A percentile compares a stretch with the other conserved stretches of the same genome.
Evolutionary conservation across 2,329 filamentous ascomycete species (phyloP).

Genomic region (Coniella vitis): DNA sequence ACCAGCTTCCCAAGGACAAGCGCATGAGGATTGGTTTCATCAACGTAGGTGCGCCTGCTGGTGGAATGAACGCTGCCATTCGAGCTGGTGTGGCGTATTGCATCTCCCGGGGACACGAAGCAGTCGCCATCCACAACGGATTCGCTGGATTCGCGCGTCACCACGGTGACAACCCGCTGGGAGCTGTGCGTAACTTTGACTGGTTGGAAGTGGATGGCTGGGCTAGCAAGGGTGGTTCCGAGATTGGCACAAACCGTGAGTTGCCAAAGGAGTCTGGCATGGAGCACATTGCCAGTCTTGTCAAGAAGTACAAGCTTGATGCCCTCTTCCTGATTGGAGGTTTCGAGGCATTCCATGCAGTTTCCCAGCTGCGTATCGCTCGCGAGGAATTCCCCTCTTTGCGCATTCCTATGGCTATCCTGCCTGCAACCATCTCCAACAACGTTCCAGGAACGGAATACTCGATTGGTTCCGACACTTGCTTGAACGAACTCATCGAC

Average conservation of each 20-base stretch:
- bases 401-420: conserved; percentile 83
- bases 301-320: conserved; percentile 83
- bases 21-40: conserved; percentile 92
- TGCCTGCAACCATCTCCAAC: conserved; percentile 97
- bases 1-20: conserved; percentile 65
- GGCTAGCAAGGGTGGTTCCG: conserved; percentile 94
- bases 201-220: conserved; percentile 95
- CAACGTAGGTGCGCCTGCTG: conserved; percentile 91
- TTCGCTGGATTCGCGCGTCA: conserved; percentile 92
- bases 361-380: conserved; percentile 79
- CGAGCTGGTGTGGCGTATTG: conserved; percentile 92
- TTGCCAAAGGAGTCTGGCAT: conserved; percentile 81
- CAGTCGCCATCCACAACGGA: conserved; percentile 90
- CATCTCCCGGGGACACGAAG: conserved; percentile 82
- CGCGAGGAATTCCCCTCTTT: conserved; percentile 73
- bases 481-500: conserved; percentile 85
- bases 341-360: conserved; percentile 91
- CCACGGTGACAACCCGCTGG: conserved; percentile 73
- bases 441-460: conserved; percentile 98
- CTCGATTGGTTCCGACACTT: conserved; percentile 93
- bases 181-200: conserved; percentile 75
- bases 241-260: conserved; percentile 95
- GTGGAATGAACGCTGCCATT: conserved; percentile 96
- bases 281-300: conserved; percentile 71
- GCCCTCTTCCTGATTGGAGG: conserved; percentile 88